Evolutionary conservation across 768 basidiomycete genomes (phyloP).

Genomic region (Lactarius tabidus): DNA sequence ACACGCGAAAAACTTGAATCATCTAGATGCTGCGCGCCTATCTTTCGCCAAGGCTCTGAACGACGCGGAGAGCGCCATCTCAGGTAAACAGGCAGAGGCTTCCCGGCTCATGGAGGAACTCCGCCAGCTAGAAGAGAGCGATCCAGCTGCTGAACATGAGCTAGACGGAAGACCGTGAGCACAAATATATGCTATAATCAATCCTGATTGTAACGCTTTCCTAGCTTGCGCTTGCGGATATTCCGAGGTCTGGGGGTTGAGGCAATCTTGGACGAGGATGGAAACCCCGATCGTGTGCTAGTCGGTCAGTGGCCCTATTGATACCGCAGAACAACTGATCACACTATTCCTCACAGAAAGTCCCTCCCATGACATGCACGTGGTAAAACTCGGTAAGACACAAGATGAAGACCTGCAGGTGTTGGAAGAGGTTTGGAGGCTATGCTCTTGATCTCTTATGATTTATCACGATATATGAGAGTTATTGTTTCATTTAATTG

Average conservation of each 20-base stretch:
- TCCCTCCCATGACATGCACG: conserved; percentile 19
- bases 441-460: conserved; percentile 8
- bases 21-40: conserved; percentile 57
- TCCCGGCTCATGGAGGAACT: conserved; percentile 63
- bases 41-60: conserved; percentile 72
- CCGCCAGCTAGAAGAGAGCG: conserved; percentile 56
- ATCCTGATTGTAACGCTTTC: background rate
- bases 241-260: conserved; percentile 73
- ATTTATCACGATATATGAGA: background rate
- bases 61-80: conserved; percentile 61
- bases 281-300: conserved; percentile 55
- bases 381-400: conserved; percentile 9
- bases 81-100: conserved; percentile 67
- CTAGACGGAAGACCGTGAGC: conserved; percentile 66
- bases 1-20: conserved; percentile 57
- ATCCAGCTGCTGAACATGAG: conserved; percentile 71
- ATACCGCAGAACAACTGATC: background rate
- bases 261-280: conserved; percentile 53
- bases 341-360: conserved; percentile 27
- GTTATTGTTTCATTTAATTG: background rate
- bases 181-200: background rate
- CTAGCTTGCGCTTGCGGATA: conserved; percentile 61
- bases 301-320: conserved; percentile 48
- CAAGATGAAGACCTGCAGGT: conserved; percentile 1
- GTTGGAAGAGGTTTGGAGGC: conserved; percentile 22